Conservation (phyloP, 371 early-diverging fungal species). For the Syncephalastrum racemosum region DNA sequence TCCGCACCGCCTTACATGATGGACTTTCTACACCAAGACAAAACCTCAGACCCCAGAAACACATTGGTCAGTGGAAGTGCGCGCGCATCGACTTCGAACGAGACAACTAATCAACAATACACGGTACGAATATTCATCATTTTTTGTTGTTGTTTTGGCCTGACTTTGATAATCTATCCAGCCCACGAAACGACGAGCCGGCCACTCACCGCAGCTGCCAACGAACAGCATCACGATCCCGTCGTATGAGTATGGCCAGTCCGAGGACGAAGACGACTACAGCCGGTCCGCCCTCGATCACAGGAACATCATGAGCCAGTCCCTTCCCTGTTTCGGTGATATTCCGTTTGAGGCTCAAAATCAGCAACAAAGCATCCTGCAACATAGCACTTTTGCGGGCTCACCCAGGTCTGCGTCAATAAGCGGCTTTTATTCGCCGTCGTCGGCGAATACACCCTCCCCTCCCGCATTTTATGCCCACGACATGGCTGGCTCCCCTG, state of each 20-base stretch:
- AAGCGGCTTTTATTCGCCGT: too few relatives aligned
- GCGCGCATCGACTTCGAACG: conserved; percentile 4
- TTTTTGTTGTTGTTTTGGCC: background rate
- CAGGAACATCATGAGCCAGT: conserved; percentile 8
- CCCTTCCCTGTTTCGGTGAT: conserved; percentile 1
- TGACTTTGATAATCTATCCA: conserved; percentile 3
- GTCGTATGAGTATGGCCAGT: conserved; percentile 7
- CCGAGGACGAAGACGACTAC: background rate
- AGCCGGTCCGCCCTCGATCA: conserved; percentile 10
- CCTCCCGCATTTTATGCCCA: background rate
- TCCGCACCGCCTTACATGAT: conserved; percentile 37
- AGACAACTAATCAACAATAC: background rate
- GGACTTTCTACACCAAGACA: conserved; percentile 19
- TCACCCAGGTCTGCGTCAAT: too few relatives aligned
- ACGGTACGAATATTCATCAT: conserved; percentile 5
- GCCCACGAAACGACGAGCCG: conserved; percentile 20
- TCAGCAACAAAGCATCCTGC: too few relatives aligned
- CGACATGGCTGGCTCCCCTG: background rate
- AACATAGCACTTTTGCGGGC: too few relatives aligned
- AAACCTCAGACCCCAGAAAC: conserved; percentile 5
- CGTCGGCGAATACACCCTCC: background rate
- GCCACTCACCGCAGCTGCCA: conserved; percentile 9
- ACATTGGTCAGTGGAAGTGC: conserved; percentile 14
- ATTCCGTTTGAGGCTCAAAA: too few relatives aligned
- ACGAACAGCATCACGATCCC: conserved; percentile 21